Percentiles rank a stretch among this genome's conserved stretches.
Conservation (phyloP, 441 rosid genomes). For the Metrosideros polymorpha region DNA sequence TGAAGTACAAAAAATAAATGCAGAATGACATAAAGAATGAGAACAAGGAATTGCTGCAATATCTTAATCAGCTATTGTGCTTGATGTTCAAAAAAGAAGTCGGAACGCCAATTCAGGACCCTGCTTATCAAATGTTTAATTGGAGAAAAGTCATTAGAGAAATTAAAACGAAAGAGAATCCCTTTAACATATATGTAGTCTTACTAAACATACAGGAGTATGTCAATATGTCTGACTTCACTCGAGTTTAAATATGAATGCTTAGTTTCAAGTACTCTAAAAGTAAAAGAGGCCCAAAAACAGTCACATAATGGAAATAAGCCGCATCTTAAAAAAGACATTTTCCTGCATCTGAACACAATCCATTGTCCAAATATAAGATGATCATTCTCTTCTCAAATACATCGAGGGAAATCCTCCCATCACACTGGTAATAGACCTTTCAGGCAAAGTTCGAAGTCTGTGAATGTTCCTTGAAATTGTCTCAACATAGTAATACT, state of each 20-base stretch:
- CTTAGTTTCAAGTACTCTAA: not conserved
- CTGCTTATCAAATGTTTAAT: not conserved
- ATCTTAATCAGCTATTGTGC: not conserved
- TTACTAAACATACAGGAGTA: not conserved
- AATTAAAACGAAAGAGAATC: not conserved
- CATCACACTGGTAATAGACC: not conserved
- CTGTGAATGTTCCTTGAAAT: not conserved
- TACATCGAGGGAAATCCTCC: not conserved
- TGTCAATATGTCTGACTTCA: not conserved
- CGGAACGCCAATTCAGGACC: not conserved
- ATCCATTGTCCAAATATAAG: not conserved
- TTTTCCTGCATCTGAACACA: not conserved
- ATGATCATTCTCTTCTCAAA: not conserved
- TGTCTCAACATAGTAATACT: not conserved
- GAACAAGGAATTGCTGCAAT: not conserved
- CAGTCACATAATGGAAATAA: not conserved
- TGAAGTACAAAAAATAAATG: not conserved
- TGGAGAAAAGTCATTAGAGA: not conserved
- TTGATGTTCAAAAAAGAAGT: not conserved
- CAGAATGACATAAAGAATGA: not conserved
- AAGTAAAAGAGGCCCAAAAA: not conserved
- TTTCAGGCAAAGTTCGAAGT: not conserved
- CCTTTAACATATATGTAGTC: not conserved
- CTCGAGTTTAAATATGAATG: not conserved
- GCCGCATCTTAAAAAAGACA: not conserved